These are phyloP conservation scores for Ilyonectria destructans DNA, from an alignment of 2,329 filamentous ascomycete genomes.

Conservation along the genomic window DNA sequence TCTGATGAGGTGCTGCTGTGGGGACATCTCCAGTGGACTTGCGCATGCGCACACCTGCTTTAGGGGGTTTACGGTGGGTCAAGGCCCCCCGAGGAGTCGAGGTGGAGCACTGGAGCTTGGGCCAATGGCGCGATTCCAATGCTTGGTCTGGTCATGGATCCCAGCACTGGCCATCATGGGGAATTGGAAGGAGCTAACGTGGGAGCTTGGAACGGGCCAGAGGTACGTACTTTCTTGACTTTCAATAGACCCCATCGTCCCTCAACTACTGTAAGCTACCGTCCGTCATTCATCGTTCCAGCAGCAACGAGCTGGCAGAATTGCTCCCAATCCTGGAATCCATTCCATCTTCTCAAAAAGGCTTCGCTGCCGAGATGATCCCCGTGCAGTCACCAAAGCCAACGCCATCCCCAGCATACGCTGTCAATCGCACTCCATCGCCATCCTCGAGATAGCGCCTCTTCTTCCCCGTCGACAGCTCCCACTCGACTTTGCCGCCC, in stretches of 20 bases:
- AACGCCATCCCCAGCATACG: constrained; percentile 60
- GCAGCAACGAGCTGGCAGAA: neutral
- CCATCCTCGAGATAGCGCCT: constrained; percentile 59
- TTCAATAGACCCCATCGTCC: neutral
- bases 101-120: constrained; percentile 34
- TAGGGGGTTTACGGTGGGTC: constrained; percentile 30
- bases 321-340: neutral
- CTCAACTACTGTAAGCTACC: neutral
- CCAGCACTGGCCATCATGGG: neutral
- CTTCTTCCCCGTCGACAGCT: constrained; percentile 50
- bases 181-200: neutral
- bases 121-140: constrained; percentile 34
- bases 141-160: neutral
- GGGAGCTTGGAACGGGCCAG: neutral
- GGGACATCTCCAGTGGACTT: constrained; percentile 14
- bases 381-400: constrained; percentile 59
- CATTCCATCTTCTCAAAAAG: neutral
- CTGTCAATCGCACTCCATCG: constrained; percentile 57
- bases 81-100: constrained; percentile 24
- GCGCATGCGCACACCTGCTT: constrained; percentile 8
- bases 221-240: neutral
- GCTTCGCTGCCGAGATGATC: constrained; percentile 13
- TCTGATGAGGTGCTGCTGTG: constrained; percentile 4
- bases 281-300: neutral
- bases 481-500: constrained; percentile 53